Evolutionary conservation across 345 rosid species (phyloP).

Genomic region (Eucalyptus pauciflora): DNA sequence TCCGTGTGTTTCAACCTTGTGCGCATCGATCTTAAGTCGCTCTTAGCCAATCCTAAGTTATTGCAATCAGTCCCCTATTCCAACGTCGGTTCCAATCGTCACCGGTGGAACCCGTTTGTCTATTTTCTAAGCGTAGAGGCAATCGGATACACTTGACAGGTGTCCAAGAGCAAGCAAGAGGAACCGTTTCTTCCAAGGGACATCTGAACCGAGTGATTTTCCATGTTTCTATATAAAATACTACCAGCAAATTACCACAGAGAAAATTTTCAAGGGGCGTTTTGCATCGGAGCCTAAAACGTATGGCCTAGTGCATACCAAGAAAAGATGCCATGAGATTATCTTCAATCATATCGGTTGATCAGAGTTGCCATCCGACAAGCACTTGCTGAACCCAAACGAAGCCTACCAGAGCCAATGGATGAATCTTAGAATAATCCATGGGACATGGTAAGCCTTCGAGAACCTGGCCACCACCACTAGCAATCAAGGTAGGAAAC

Average conservation of each 20-base stretch:
- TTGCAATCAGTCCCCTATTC: not conserved
- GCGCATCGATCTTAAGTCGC: not conserved
- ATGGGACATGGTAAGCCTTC: not conserved
- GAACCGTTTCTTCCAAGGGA: not conserved
- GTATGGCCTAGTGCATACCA: not conserved
- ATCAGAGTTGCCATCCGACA: not conserved
- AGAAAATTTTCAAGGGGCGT: not conserved
- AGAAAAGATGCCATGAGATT: not conserved
- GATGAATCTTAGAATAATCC: not conserved
- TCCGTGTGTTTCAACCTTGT: not conserved
- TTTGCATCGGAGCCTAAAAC: not conserved
- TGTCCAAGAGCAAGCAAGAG: not conserved
- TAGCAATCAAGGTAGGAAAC: too few species aligned
- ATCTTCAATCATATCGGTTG: not conserved
- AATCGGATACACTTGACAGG: not conserved
- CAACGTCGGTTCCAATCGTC: not conserved
- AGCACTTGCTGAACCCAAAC: not conserved
- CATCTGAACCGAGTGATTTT: not conserved
- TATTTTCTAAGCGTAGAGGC: not conserved
- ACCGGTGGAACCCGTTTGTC: not conserved
- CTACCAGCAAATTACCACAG: not conserved
- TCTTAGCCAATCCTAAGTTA: not conserved
- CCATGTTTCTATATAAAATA: not conserved
- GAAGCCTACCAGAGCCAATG: not conserved
- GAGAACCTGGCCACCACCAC: not conserved